These are phyloP conservation scores for Chamaecrista fasciculata DNA, from an alignment of 306 rosid genomes.

Conservation along the genomic window DNA sequence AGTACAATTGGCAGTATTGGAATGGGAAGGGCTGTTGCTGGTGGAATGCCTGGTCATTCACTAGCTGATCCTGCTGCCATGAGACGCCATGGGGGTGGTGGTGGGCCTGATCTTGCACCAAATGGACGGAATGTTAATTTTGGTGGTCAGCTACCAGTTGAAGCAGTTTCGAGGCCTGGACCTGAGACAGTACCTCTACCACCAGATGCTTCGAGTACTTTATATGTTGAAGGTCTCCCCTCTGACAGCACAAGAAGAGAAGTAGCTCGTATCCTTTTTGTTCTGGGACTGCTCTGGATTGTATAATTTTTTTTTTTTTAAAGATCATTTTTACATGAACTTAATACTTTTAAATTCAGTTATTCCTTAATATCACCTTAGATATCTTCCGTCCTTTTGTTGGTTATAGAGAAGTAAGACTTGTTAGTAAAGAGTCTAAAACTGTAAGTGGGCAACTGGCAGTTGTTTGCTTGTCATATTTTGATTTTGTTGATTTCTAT, in stretches of 20 bases:
- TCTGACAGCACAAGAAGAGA: constrained; percentile 77
- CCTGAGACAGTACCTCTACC: constrained; percentile 76
- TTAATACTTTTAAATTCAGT: not conserved
- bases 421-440: constrained; percentile 82
- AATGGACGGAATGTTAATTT: constrained; percentile 53
- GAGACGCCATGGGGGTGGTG: constrained; percentile 52
- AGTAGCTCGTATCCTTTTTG: constrained; percentile 86
- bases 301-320: not conserved
- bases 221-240: constrained; percentile 93
- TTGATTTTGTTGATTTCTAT: not conserved
- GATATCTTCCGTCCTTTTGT: constrained; percentile 96
- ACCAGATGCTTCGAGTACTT: constrained; percentile 84
- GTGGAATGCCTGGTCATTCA: constrained; percentile 51
- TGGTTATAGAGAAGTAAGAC: constrained; percentile 92
- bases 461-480: constrained; percentile 9
- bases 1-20: constrained; percentile 57
- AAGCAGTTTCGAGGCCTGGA: constrained; percentile 58
- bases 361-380: constrained; percentile 40
- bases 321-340: constrained; percentile 13
- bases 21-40: constrained; percentile 48
- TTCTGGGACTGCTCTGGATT: constrained; percentile 18
- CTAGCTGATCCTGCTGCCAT: constrained; percentile 54
- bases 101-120: constrained; percentile 60
- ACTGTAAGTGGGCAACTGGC: constrained; percentile 51
- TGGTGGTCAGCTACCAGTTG: constrained; percentile 61